These are phyloP conservation scores for Eimeria nieschulzi DNA, from an alignment of 169 alveolate genomes.

Conservation along the genomic window DNA sequence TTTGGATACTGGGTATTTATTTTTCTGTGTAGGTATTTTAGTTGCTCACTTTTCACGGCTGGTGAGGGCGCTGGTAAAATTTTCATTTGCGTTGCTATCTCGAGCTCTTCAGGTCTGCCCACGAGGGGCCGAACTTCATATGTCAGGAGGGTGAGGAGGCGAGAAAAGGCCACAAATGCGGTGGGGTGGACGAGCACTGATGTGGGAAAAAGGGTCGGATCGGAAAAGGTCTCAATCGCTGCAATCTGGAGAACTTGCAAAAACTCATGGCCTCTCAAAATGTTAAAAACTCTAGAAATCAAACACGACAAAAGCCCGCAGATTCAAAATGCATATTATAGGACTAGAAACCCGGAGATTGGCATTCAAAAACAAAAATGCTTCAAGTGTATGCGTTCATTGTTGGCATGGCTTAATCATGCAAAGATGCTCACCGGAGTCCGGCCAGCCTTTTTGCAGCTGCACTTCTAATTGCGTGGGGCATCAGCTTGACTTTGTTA, in stretches of 20 bases:
- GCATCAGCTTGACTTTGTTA: not conserved
- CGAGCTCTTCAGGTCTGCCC: constrained; percentile 36
- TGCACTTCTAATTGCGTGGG: constrained; percentile 42
- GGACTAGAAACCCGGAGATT: not conserved
- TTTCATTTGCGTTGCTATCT: constrained; percentile 43
- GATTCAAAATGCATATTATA: not conserved
- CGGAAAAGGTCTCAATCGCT: constrained; percentile 55
- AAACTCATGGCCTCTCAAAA: constrained; percentile 46
- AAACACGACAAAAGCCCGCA: not conserved
- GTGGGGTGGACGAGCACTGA: constrained; percentile 32
- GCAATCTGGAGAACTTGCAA: constrained; percentile 41
- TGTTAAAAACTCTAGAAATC: constrained; percentile 28
- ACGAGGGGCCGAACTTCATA: constrained; percentile 34
- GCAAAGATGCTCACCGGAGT: constrained; percentile 13
- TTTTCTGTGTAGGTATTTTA: not conserved
- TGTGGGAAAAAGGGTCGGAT: constrained; percentile 50
- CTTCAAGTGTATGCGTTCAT: too few relatives aligned
- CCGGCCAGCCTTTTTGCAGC: constrained; percentile 31
- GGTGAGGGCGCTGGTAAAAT: constrained; percentile 67
- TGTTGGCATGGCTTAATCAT: too few relatives aligned
- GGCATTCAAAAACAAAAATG: not conserved
- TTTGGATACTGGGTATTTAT: too few relatives aligned
- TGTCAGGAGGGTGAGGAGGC: constrained; percentile 26
- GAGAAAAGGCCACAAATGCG: constrained; percentile 50
- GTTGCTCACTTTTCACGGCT: constrained; percentile 9